Percentiles rank a stretch among this genome's conserved stretches.
These are phyloP conservation scores for Olyra latifolia DNA, from an alignment of 176 grass and related monocot genomes.

Conservation along the genomic window DNA sequence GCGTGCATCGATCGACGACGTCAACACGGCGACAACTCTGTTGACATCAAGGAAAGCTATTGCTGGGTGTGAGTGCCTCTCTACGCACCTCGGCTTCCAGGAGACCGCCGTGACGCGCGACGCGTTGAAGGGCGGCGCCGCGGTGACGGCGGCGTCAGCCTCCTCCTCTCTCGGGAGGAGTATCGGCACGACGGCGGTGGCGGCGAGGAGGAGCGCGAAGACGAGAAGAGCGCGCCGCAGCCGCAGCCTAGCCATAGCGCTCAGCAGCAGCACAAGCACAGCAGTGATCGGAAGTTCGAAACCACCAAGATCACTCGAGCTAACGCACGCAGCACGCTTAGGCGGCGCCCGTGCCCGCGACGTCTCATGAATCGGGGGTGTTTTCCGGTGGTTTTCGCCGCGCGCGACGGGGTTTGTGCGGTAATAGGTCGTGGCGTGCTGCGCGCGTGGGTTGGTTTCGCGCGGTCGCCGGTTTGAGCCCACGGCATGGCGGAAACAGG, in stretches of 20 bases:
- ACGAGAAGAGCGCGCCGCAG: slow-evolving; percentile 34
- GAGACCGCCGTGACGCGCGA: slow-evolving; percentile 33
- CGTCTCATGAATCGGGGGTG: too few relatives aligned
- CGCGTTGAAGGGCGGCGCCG: slow-evolving; percentile 22
- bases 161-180: not conserved
- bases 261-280: not conserved
- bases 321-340: not conserved
- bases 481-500: slow-evolving; percentile 18
- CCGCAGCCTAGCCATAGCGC: slow-evolving; percentile 4
- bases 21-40: not conserved
- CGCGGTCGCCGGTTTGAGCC: slow-evolving; percentile 12
- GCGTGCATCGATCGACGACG: not conserved
- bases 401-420: not conserved
- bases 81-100: slow-evolving; percentile 18
- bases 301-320: not conserved
- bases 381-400: not conserved
- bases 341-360: not conserved
- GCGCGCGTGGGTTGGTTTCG: not conserved
- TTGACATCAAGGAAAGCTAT: not conserved
- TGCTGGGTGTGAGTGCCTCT: not conserved
- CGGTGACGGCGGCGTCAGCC: not conserved
- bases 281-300: too few relatives aligned
- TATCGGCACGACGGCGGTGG: slow-evolving; percentile 37
- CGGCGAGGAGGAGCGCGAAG: slow-evolving; percentile 27
- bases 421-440: too few relatives aligned